Evolutionary conservation across 2,329 filamentous ascomycete genomes (phyloP), one percentile per base, ranked within the genome.

Genomic region (Ustilaginoidea virens): DNA sequence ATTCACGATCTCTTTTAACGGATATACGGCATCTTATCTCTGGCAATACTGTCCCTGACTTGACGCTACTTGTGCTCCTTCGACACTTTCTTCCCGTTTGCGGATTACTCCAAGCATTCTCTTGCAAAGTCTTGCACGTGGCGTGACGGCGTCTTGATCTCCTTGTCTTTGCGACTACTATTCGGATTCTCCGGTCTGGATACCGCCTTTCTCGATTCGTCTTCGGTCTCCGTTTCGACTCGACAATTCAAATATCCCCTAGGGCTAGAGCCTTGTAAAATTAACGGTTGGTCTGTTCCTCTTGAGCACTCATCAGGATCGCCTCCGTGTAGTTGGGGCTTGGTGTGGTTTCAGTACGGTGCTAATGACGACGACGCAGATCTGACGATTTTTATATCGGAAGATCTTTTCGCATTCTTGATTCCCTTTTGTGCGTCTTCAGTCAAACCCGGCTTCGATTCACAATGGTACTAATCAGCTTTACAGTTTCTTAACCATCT

Each of bases 121-220:
- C 37, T 49, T 49, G 42, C 46, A 45, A 35, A 23, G 22, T 43
- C 39, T 42, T 38, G 25, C 43, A 43, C 44, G 37, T 42, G 51
- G 53, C 51, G 54, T 55, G 51, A 50, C 43, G 52, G 53, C 49
- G 52, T 57, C 47, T 46, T 44, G 41, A 52, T 38, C 42, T 47
- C 45, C 41, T 48, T 44, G 39, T 49, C 48, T 48, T 45, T 46
- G 46, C 47, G 47, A 46, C 47, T 47, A 44, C 42, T 43, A 50
- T 51, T 50, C 44, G 45, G 46, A 51, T 47, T 53, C 42, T 46
- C 42, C 37, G 46, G 46, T 51, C 48, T 53, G 44, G 44, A 50
- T 41, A 50, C 38, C 44, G 42, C 45, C 39, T 44, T 45, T 47
- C 40, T 49, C 47, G 40, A 48, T 48, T 52, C 43, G 39, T 42